A percentile compares a stretch with the other conserved stretches of the same genome.
These are phyloP conservation scores for Paramecium sexaurelia DNA, from an alignment of 73 alveolate species.

Conservation along the genomic window DNA sequence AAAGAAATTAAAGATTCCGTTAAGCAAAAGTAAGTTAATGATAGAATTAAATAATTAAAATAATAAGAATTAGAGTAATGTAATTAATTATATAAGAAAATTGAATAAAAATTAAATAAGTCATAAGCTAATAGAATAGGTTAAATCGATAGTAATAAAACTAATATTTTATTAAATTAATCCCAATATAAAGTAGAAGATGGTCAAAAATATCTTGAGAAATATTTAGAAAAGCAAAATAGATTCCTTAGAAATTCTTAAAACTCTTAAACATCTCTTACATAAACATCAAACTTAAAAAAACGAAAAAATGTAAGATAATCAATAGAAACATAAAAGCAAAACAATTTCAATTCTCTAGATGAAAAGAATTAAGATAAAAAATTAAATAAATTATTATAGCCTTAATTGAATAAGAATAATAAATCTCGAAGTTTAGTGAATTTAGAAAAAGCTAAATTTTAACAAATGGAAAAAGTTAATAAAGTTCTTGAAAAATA, in stretches of 20 bases:
- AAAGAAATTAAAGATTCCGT: not conserved
- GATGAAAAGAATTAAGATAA: not conserved
- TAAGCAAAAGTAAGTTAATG: not conserved
- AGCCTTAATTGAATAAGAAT: not conserved
- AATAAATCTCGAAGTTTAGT: not conserved
- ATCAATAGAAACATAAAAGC: not conserved
- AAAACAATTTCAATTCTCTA: not conserved
- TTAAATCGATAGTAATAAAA: not conserved
- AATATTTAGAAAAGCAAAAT: not conserved
- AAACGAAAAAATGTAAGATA: not conserved
- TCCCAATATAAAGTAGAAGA: not conserved
- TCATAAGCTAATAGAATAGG: not conserved
- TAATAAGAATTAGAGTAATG: constrained; percentile 6
- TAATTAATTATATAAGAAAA: not conserved
- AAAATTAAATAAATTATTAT: not conserved
- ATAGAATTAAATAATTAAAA: not conserved
- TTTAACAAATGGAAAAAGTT: not conserved
- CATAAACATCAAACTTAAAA: not conserved
- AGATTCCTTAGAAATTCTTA: not conserved
- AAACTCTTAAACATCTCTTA: not conserved
- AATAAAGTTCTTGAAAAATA: not conserved
- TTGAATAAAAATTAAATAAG: not conserved
- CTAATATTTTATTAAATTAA: not conserved
- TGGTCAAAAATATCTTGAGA: not conserved
- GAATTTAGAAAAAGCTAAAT: not conserved